Base-by-base conservation (phyloP, 2,329 filamentous ascomycete genomes). In the Lasiodiplodia hormozganensis region DNA sequence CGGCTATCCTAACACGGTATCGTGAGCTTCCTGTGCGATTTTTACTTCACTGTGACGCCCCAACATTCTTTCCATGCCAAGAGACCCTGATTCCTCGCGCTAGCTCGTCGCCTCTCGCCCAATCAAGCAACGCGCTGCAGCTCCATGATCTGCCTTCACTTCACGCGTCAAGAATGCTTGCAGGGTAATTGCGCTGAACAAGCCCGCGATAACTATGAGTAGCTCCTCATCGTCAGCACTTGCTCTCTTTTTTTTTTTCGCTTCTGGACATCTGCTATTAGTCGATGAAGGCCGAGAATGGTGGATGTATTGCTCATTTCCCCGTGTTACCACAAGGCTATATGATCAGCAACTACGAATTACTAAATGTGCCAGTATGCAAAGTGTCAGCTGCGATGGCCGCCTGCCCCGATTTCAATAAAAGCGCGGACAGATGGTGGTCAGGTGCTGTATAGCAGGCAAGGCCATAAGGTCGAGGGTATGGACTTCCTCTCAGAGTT, bases 31-130 rank as follows among this genome's bases (percentile, higher is more conserved):
- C 25, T 21, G 43, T 23, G 43, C 18, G 40, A 47, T 14, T 10
- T 62, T 62, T n/a, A n/a, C 40, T 34, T 23, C 23, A 49, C 21
- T 5, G 18, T 8, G 14, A 34, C 16, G n/a, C 40, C n/a, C 23
- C 57, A 31, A 52, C 51, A 31, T 52, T 51, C 36, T 49, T 21
- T 52, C 31, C 18, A 18, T 38, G 60, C 60, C 43, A 49, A 36
- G 40, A 49, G 25, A 34, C 40, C 40, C 18, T 62, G 60, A 36
- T 52, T 38, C 60, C 18, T 36, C 18, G 58, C 58, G 11, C 23
- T 49, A 51, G 12, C 38, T 31, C 38, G 8, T 25, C 28, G 40
- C 40, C 36, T 51, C 11, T 21, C 36, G 2, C 31, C 40, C 40
- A 34, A 51, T 62, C 40, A 49, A 51, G 31, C 14, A 8, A n/a